Percentiles rank a stretch among this genome's conserved stretches.
Evolutionary conservation across 2,329 filamentous ascomycete genomes (phyloP).

Genomic region (Pseudocercospora fijiensis): DNA sequence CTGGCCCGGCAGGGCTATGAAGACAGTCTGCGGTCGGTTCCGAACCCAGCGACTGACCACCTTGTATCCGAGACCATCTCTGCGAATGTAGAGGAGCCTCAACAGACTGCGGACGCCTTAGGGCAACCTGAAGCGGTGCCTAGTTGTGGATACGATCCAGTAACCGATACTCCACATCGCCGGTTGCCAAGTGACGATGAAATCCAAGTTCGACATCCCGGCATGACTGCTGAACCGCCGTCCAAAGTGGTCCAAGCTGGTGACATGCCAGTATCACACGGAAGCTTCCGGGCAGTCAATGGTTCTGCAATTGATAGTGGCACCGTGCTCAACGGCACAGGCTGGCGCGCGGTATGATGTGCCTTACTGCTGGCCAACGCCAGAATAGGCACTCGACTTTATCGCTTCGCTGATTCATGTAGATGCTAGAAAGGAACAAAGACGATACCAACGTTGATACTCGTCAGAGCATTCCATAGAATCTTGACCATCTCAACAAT

Average conservation of each 20-base stretch:
- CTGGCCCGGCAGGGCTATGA: conserved; percentile 35
- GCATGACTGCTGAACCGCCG: not conserved
- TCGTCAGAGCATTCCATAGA: not conserved
- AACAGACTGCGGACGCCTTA: not conserved
- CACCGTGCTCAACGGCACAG: conserved; percentile 9
- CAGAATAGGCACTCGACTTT: not conserved
- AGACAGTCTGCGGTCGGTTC: conserved; percentile 20
- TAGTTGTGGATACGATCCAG: conserved; percentile 17
- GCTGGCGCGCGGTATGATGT: conserved; percentile 19
- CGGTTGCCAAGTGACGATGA: not conserved
- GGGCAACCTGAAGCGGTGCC: not conserved
- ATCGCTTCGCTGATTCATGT: not conserved
- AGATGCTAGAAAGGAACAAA: conserved; percentile 3
- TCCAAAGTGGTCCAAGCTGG: not conserved
- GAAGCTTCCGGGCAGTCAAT: conserved; percentile 26
- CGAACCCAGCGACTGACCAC: not conserved
- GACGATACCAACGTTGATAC: not conserved
- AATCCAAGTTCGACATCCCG: conserved; percentile 3
- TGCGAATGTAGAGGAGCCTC: not conserved
- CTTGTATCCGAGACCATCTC: not conserved
- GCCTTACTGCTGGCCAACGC: not conserved
- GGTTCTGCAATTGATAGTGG: conserved; percentile 11
- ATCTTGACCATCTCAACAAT: not conserved
- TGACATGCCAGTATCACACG: conserved; percentile 3
- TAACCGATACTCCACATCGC: not conserved